A percentile compares a stretch with the other conserved stretches of the same genome.
phyloP scores from a whole-genome alignment of 805 yeast genomes.

The Nakazawaea sp. region DNA sequence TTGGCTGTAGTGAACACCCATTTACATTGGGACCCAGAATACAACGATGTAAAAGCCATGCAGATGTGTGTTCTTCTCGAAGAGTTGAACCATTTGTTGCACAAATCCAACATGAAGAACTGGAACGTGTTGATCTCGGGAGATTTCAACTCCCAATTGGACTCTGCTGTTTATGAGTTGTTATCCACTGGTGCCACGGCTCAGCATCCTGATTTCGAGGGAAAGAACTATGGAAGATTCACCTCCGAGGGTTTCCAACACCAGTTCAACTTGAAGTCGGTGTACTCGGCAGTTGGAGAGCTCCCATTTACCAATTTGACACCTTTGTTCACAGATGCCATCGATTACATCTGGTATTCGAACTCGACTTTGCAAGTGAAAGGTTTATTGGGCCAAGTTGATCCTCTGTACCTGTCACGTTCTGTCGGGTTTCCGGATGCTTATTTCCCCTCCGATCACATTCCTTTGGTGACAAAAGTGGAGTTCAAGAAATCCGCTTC shows the following conservation, averaged over 20 bases:
- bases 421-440: conserved; percentile 92
- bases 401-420: conserved; percentile 64
- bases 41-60: conserved; percentile 91
- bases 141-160: conserved; percentile 84
- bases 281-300: conserved; percentile 81
- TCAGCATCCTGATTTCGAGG: conserved; percentile 73
- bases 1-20: conserved; percentile 84
- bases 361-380: conserved; percentile 73
- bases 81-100: conserved; percentile 66
- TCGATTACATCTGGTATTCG: conserved; percentile 95
- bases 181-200: conserved; percentile 76
- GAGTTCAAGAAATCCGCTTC: conserved; percentile 48
- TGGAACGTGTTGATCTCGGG: conserved; percentile 71
- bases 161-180: conserved; percentile 89
- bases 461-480: conserved; percentile 77
- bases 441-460: conserved; percentile 90
- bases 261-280: conserved; percentile 72
- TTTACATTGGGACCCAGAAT: conserved; percentile 97
- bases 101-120: conserved; percentile 31
- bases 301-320: conserved; percentile 92
- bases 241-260: conserved; percentile 87
- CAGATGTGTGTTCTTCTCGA: conserved; percentile 91
- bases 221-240: conserved; percentile 85
- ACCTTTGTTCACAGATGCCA: conserved; percentile 86
- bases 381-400: conserved; percentile 82